Evolutionary conservation across 1,139 yeast genomes (phyloP), one percentile per base, ranked within the genome.

Genomic region (Magnusiomyces magnusii): DNA sequence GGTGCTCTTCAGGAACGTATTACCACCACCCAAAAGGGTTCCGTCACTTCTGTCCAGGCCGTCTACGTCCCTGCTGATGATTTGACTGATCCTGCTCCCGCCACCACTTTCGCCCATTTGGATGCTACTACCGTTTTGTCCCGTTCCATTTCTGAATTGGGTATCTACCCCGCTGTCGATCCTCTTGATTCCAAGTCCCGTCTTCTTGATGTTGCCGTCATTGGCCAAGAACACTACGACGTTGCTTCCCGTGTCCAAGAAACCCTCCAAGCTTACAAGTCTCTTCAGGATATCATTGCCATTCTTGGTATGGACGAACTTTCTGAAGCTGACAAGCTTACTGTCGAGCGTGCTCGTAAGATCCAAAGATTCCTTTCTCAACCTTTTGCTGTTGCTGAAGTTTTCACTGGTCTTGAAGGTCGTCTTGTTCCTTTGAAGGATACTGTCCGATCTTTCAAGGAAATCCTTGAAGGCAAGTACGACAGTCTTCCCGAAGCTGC

Each of bases 81-180:
- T 84, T 90, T 93, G 85, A 93, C 99, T 69, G 99, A 93, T 84
- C 99, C 99, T 79, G 99, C 99, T 74, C 99, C 99, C 76, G 99
- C 99, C 72, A 93, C 99, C 77, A 93, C 99, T 71, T 93, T 93
- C 80, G 99, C 99, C 75, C 99, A 93, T 80, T 91, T 93, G 86
- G 99, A 93, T 79, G 99, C 99, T 75, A 93, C 98, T 78, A 93
- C 99, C 75, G 99, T 93, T 80, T 88, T 93, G 85, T 91, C 98
- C 73, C 92, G 99, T 86, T 92, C 97, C 84, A 93, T 93, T 78
- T 92, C 99, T 67, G 99, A 93, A 84, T 85, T 93, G 80, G 99
- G 99, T 91, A 93, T 93, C 78, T 93, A 93, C 91, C 99, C 99
- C 77, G 99, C 99, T 76, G 99, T 93, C 84, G 99, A 93, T 82